Base-by-base conservation (phyloP, 2,329 filamentous ascomycete genomes). In the Pseudopithomyces chartarum region DNA sequence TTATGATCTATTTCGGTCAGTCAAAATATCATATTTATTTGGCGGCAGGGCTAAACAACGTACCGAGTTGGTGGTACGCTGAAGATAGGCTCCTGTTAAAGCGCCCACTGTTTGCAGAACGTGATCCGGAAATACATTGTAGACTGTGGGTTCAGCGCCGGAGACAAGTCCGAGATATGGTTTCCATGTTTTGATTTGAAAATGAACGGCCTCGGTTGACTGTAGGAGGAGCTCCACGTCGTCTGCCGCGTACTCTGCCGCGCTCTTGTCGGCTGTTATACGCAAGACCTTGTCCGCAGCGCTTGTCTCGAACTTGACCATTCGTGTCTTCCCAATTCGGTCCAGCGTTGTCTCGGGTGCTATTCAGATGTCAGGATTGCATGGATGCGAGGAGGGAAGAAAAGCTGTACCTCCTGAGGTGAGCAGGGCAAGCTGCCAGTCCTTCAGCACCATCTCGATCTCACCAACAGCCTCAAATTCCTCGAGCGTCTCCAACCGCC, bases 211-310 rank as follows among this genome's bases (percentile, higher is more conserved):
- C n/a, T 61, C 59, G 2, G 62, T 58, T 15, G 62, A 57, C 29
- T 59, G 49, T 20, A 76, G 48, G 1, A 65, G 58, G 11, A 62
- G 50, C 44, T 73, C 66, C 23, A 77, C 58, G 49, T 77, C 74
- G 40, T 72, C 63, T 3, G 73, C 71, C 6, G 70, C 69, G 46
- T 75, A 74, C 43, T 75, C 71, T 13, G 73, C 70, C 22, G 64
- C 73, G 44, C 53, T 70, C 45, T 74, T 75, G 52, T 74, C 69
- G 29, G 73, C 73, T 7, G 70, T 77, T 32, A 77, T 74, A 19
- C 74, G 71, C 11, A 77, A 50, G 17, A 74, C 58, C 34, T 60
- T 62, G 34, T 70, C 60, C 3, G 57, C 52, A 33, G 56, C 51
- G 34, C 67, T 61, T 15, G 72, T 57, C 36, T 77, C 68, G 10